A percentile compares a stretch with the other conserved stretches of the same genome.
phyloP scores from a whole-genome alignment of 192 early-diverging fungal species.

The Hyaloraphidium curvatum region DNA sequence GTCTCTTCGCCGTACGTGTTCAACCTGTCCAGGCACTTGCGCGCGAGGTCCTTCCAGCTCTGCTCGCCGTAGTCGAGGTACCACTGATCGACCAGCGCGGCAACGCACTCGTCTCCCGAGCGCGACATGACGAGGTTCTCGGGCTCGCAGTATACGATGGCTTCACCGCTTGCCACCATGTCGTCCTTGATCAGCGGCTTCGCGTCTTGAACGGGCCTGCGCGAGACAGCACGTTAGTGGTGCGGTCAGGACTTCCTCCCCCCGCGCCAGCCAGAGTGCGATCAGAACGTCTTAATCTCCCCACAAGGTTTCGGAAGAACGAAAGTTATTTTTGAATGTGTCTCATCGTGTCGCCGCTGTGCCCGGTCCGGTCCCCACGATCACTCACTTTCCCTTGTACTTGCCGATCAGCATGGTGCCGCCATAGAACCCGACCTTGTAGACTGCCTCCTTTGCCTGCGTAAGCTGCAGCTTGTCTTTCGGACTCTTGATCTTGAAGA shows the following conservation, averaged over 20 bases:
- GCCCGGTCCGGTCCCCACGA: neutral
- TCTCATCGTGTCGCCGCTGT: neutral
- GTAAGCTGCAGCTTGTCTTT: conserved; percentile 87
- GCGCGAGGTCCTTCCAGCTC: conserved; percentile 53
- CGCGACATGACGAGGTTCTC: conserved; percentile 82
- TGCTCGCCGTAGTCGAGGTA: conserved; percentile 94
- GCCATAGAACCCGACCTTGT: conserved; percentile 96
- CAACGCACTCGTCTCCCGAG: conserved; percentile 92
- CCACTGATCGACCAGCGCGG: conserved; percentile 93
- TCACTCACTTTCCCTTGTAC: conserved; percentile 40
- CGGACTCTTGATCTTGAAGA: conserved; percentile 89
- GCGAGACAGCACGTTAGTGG: neutral
- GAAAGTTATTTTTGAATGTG: conserved; percentile 9
- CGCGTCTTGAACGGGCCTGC: conserved; percentile 65
- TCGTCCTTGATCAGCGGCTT: conserved; percentile 60
- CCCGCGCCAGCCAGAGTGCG: neutral
- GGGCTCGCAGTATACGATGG: conserved; percentile 86
- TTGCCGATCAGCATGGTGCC: conserved; percentile 72
- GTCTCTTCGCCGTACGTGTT: conserved; percentile 66
- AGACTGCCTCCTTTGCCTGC: conserved; percentile 80
- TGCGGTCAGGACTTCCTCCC: neutral
- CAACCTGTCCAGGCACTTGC: conserved; percentile 56
- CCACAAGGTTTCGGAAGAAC: conserved; percentile 8
- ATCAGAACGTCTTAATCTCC: conserved; percentile 1
- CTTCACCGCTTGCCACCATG: conserved; percentile 49